A percentile compares a stretch with the other conserved stretches of the same genome.
Conservation (phyloP, 805 yeast species). For the Komagataella pseudopastoris region DNA sequence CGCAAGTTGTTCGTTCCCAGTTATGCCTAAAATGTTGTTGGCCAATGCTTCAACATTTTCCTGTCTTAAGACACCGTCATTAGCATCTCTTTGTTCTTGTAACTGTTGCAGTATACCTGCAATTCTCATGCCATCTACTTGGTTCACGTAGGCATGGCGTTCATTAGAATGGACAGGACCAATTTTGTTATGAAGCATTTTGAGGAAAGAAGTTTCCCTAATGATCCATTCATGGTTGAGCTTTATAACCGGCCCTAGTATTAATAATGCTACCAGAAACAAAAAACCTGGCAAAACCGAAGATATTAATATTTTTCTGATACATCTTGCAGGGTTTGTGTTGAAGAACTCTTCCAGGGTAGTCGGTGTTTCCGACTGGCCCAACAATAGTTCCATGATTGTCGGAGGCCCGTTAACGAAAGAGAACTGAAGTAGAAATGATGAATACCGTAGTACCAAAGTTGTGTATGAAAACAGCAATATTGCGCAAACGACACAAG, state of each 20-base stretch:
- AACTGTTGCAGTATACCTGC: background rate
- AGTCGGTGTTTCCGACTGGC: background rate
- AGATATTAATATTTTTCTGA: background rate
- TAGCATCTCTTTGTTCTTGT: background rate
- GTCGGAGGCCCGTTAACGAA: background rate
- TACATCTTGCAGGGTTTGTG: background rate
- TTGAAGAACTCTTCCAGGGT: background rate
- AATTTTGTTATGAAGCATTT: constrained; percentile 40
- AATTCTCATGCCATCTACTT: background rate
- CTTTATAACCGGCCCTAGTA: background rate
- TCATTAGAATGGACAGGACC: constrained; percentile 26
- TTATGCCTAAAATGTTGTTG: background rate
- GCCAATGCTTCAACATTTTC: background rate
- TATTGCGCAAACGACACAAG: background rate
- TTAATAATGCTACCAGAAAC: background rate
- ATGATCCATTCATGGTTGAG: constrained; percentile 56
- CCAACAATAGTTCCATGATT: background rate
- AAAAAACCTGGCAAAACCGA: background rate
- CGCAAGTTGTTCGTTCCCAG: background rate
- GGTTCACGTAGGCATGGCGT: background rate
- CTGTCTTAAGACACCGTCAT: background rate
- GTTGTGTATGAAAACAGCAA: background rate
- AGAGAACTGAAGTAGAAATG: background rate
- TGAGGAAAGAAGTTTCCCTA: constrained; percentile 53
- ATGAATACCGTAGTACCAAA: background rate